Base-by-base conservation (phyloP, 495 filamentous ascomycete species). In the Penicillium angulare region DNA sequence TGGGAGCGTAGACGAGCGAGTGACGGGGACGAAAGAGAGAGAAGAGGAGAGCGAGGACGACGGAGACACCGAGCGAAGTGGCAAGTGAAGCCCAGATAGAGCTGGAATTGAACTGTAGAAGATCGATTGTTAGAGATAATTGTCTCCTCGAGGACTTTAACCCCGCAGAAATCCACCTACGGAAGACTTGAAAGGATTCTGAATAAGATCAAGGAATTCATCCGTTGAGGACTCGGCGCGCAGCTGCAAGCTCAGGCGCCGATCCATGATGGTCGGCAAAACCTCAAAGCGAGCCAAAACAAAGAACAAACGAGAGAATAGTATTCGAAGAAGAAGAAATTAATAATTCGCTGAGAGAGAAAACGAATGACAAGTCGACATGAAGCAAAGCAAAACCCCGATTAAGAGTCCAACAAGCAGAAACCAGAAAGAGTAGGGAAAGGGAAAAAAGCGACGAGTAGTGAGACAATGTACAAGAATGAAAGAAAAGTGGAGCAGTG, bases 1-100 rank as follows among this genome's bases (percentile, higher is more conserved):
- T 95, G 31, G 93, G 93, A 4, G 95, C 92, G 68, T 98, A 98
- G 34, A 97, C 90, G 56, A 90, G 76, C 34, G 81, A 84, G 63
- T 97, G 91, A 64, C 89, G 90, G 4, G 95, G 93, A 53, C 95
- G 87, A 39, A 98, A 76, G 49, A 95, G 73, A 60, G 87, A 96
- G 78, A 97, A 98, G 59, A 81, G 68, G 47, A 95, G 57, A 46
- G 88, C 79, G 54, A 96, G 85, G 50, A 85, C 57, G 52, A 82
- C 49, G 20, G 89, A 87, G 53, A 89, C 73, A 44, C 79, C 85
- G 34, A 96, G 46, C n/a, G 93, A 92, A 26, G 88, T 90, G 38
- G 74, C 86, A n/a, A 96, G 68, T 21, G 91, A 88, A 49, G 90
- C 84, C 67, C 83, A 84, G 56, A 97, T 73, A 46, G 91, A 81